Conservation (phyloP, 2,329 filamentous ascomycete genomes). For the Claviceps spartinae region DNA sequence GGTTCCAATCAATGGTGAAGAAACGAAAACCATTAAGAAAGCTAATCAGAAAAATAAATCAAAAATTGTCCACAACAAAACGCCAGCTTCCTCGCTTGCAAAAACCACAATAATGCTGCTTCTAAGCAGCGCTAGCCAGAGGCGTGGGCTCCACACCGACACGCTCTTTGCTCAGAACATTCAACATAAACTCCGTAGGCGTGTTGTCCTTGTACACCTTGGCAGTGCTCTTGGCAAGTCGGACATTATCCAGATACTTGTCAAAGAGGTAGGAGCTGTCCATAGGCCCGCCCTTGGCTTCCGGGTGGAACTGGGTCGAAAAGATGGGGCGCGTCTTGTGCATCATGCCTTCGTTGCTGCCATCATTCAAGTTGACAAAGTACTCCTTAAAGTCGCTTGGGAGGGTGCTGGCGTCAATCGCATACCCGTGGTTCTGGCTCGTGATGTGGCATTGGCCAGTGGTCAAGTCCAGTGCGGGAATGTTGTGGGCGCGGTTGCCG, state of each 20-base stretch:
- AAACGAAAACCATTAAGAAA: no score
- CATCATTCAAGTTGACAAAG: conserved; percentile 96
- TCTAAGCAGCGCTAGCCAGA: conserved; percentile 36
- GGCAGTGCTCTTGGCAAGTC: conserved; percentile 77
- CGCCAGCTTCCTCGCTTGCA: conserved; percentile 1
- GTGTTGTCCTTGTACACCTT: conserved; percentile 71
- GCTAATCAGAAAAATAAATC: neutral
- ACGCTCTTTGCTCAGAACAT: conserved; percentile 85
- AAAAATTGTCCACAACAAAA: neutral
- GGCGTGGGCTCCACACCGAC: conserved; percentile 66
- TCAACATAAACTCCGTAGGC: conserved; percentile 75
- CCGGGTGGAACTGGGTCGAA: conserved; percentile 96
- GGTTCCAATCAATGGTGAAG: no score
- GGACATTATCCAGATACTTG: conserved; percentile 82
- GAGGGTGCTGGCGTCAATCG: conserved; percentile 74
- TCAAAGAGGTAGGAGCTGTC: conserved; percentile 95
- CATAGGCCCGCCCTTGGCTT: conserved; percentile 92
- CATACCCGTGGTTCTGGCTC: conserved; percentile 96
- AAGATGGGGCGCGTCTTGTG: conserved; percentile 95
- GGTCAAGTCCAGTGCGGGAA: conserved; percentile 84
- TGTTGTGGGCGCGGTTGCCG: conserved; percentile 97
- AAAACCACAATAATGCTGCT: neutral
- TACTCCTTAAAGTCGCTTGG: conserved; percentile 88
- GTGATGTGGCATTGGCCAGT: conserved; percentile 98
- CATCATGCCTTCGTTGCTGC: conserved; percentile 94